phyloP scores from a whole-genome alignment of 1,284 basidiomycete species.

The Xanthoconium separans region DNA sequence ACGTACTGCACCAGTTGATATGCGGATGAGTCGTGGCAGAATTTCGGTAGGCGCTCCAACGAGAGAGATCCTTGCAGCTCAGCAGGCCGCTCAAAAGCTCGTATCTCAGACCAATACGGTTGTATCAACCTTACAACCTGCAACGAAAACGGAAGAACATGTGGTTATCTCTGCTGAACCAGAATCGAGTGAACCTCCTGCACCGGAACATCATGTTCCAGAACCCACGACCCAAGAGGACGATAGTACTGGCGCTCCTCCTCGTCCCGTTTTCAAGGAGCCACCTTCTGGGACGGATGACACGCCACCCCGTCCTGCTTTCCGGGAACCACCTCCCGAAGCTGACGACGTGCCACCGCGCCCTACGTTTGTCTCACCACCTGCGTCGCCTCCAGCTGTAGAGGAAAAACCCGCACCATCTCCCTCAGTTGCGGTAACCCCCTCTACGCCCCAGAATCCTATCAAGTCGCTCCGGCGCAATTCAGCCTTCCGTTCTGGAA shows the following conservation, averaged over 20 bases:
- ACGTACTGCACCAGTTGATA: constrained; percentile 85
- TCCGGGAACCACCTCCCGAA: constrained; percentile 42
- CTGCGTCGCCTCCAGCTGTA: constrained; percentile 33
- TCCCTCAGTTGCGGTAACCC: constrained; percentile 42
- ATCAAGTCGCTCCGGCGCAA: constrained; percentile 35
- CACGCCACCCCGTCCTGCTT: constrained; percentile 37
- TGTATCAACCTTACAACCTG: background rate
- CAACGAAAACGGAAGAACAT: constrained; percentile 9
- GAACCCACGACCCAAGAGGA: constrained; percentile 22
- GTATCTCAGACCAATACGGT: constrained; percentile 23
- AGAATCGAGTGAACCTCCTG: constrained; percentile 3
- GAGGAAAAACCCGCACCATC: constrained; percentile 29
- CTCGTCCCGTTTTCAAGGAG: constrained; percentile 34
- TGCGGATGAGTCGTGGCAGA: constrained; percentile 74
- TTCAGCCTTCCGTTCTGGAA: constrained; percentile 29
- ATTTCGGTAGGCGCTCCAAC: constrained; percentile 76
- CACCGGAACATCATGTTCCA: background rate
- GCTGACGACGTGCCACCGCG: constrained; percentile 33
- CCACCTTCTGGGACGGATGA: constrained; percentile 35
- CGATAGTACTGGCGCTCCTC: constrained; percentile 26
- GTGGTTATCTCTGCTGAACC: constrained; percentile 9
- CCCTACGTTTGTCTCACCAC: constrained; percentile 28
- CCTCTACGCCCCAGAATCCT: constrained; percentile 45
- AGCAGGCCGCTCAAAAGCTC: constrained; percentile 61
- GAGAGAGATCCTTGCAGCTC: constrained; percentile 77